phyloP scores from a whole-genome alignment of 345 rosid species.

The Populus davidiana region DNA sequence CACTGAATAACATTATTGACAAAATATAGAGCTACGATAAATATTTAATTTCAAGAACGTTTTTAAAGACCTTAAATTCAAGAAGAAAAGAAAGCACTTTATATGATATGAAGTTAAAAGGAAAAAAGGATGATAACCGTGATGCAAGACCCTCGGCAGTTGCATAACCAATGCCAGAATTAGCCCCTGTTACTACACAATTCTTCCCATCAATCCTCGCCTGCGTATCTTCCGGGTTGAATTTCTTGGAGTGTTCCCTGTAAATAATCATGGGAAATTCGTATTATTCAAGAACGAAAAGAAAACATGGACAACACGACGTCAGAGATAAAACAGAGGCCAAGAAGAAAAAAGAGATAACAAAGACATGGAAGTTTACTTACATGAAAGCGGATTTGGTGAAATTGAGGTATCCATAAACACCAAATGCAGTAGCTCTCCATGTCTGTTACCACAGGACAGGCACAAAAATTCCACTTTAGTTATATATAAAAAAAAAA shows the following conservation, averaged over 20 bases:
- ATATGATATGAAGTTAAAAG: not conserved
- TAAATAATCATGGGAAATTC: not conserved
- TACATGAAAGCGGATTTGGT: constrained; percentile 77
- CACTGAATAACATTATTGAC: constrained; percentile 37
- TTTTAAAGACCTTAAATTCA: not conserved
- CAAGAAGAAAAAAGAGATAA: not conserved
- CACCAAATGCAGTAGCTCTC: constrained; percentile 73
- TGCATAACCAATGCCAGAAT: constrained; percentile 88
- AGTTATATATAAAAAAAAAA: not conserved
- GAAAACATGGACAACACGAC: no score
- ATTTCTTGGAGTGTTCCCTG: constrained; percentile 72
- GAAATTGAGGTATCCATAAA: constrained; percentile 74
- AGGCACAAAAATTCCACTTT: not conserved
- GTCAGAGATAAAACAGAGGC: not conserved
- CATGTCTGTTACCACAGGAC: constrained; percentile 47
- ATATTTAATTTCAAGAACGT: not conserved
- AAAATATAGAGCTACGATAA: not conserved
- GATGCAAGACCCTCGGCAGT: constrained; percentile 91
- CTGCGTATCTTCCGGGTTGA: constrained; percentile 69
- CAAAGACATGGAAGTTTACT: constrained; percentile 19
- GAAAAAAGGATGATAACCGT: constrained; percentile 42
- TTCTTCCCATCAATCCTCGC: constrained; percentile 58
- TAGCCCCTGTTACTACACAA: constrained; percentile 91
- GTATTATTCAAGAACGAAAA: no score
- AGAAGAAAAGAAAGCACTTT: constrained; percentile 4